A percentile compares a stretch with the other conserved stretches of the same genome.
These are phyloP conservation scores for Craterostigma plantagineum DNA, from an alignment of 257 asterid genomes.

Conservation along the genomic window DNA sequence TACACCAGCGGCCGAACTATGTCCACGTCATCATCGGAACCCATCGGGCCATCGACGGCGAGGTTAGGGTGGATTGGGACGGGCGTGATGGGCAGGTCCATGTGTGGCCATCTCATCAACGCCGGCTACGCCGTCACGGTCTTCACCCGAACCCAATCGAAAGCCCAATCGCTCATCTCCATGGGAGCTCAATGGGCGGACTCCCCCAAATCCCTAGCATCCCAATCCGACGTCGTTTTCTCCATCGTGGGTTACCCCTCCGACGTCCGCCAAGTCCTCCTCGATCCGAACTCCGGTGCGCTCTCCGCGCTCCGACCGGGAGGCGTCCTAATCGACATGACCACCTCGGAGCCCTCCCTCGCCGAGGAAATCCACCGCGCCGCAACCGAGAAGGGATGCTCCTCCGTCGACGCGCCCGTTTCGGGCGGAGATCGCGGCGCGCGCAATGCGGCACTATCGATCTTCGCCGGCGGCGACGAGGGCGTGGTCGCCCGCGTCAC, in stretches of 20 bases:
- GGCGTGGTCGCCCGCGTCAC: slow-evolving; percentile 19
- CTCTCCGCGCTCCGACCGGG: slow-evolving; percentile 55
- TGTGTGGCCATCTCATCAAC: slow-evolving; percentile 74
- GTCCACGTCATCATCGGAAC: slow-evolving; percentile 16
- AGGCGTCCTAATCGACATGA: slow-evolving; percentile 66
- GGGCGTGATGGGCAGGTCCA: slow-evolving; percentile 84
- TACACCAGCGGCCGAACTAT: slow-evolving; percentile 32
- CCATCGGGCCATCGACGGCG: slow-evolving; percentile 40
- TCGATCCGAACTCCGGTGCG: slow-evolving; percentile 53
- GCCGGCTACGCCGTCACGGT: slow-evolving; percentile 72
- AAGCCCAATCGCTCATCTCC: slow-evolving; percentile 61
- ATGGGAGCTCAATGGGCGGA: slow-evolving; percentile 72
- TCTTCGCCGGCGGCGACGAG: slow-evolving; percentile 79
- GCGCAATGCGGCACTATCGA: slow-evolving; percentile 58
- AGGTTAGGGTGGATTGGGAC: slow-evolving; percentile 85
- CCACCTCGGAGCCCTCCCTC: slow-evolving; percentile 85
- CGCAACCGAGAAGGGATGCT: slow-evolving; percentile 36
- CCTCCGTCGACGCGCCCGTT: slow-evolving; percentile 73
- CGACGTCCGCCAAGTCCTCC: slow-evolving; percentile 78
- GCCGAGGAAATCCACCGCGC: slow-evolving; percentile 61
- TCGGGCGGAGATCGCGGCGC: slow-evolving; percentile 94
- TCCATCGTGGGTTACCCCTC: slow-evolving; percentile 90
- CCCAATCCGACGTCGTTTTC: slow-evolving; percentile 71
- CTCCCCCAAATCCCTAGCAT: slow-evolving; percentile 63
- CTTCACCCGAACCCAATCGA: slow-evolving; percentile 75